A percentile compares a stretch with the other conserved stretches of the same genome.
phyloP scores from a whole-genome alignment of 805 yeast genomes.

The Priceomyces haplophilus region DNA sequence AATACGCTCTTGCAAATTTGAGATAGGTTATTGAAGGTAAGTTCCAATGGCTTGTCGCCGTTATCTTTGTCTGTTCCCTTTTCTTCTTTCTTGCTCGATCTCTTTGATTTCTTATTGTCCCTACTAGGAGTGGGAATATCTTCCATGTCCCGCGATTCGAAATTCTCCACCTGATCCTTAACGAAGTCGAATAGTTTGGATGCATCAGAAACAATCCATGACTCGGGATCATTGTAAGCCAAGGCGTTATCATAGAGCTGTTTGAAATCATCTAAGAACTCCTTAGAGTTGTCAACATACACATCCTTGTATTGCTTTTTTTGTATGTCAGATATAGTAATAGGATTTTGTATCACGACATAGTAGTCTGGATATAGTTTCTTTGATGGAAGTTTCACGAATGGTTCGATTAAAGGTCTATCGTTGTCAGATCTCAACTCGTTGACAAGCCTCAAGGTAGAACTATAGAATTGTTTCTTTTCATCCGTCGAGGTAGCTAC shows the following conservation, averaged over 20 bases:
- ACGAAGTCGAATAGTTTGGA: slow-evolving; percentile 54
- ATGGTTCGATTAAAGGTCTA: slow-evolving; percentile 24
- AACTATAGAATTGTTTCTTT: slow-evolving; percentile 24
- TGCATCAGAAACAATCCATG: slow-evolving; percentile 66
- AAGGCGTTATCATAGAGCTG: slow-evolving; percentile 37
- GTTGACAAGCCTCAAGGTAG: slow-evolving; percentile 30
- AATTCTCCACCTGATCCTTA: slow-evolving; percentile 44
- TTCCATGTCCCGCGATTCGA: slow-evolving; percentile 13
- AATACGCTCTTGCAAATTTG: slow-evolving; percentile 24
- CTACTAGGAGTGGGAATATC: slow-evolving; percentile 12
- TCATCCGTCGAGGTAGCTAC: slow-evolving; percentile 21
- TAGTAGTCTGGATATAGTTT: slow-evolving; percentile 41
- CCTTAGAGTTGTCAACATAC: slow-evolving; percentile 34
- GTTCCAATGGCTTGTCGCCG: slow-evolving; percentile 2
- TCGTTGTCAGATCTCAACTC: slow-evolving; percentile 30
- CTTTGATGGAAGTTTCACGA: slow-evolving; percentile 34
- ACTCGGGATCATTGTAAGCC: slow-evolving; percentile 39
- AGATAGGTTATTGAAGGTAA: slow-evolving; percentile 20
- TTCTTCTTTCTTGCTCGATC: slow-evolving; percentile 8
- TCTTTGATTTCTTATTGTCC: slow-evolving; percentile 5
- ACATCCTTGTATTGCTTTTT: slow-evolving; percentile 41
- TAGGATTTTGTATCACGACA: slow-evolving; percentile 31
- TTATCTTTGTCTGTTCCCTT: not conserved
- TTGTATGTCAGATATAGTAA: slow-evolving; percentile 32
- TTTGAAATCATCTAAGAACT: slow-evolving; percentile 34